A percentile compares a stretch with the other conserved stretches of the same genome.
Evolutionary conservation across 2,329 filamentous ascomycete genomes (phyloP).

Genomic region (Fusarium clavum): DNA sequence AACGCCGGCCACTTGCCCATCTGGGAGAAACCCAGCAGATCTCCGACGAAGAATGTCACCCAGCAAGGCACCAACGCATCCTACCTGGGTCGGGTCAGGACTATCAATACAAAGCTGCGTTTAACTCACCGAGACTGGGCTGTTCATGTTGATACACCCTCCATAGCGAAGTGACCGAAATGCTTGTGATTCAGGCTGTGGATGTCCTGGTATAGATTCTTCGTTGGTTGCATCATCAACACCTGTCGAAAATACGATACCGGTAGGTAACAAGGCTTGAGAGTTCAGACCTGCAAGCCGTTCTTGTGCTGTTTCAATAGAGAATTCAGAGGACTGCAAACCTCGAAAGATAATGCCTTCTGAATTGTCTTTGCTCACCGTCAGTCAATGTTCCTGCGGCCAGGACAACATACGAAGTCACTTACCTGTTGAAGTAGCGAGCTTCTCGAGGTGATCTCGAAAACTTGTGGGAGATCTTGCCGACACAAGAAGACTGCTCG

Average conservation of each 20-base stretch:
- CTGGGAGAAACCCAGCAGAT: slow-evolving; percentile 70
- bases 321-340: slow-evolving; percentile 78
- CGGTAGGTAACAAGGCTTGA: slow-evolving; percentile 18
- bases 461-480: slow-evolving; percentile 59
- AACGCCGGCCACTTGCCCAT: slow-evolving; percentile 63
- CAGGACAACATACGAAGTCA: not conserved
- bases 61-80: slow-evolving; percentile 90
- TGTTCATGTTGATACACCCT: slow-evolving; percentile 79
- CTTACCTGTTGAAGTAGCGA: slow-evolving; percentile 22
- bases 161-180: slow-evolving; percentile 76
- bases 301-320: slow-evolving; percentile 71
- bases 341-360: slow-evolving; percentile 66
- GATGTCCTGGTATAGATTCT: slow-evolving; percentile 52
- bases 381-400: not conserved
- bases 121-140: slow-evolving; percentile 69
- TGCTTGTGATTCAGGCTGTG: slow-evolving; percentile 60
- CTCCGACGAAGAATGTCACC: slow-evolving; percentile 74
- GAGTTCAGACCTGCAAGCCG: slow-evolving; percentile 66
- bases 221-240: slow-evolving; percentile 9
- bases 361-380: not conserved
- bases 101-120: not conserved
- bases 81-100: slow-evolving; percentile 63
- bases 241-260: slow-evolving; percentile 38
- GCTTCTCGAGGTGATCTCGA: slow-evolving; percentile 46
- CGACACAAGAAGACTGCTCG: slow-evolving; percentile 66